A percentile compares a stretch with the other conserved stretches of the same genome.
phyloP scores from a whole-genome alignment of 2,329 filamentous ascomycete genomes.

The Chaetomium olivaceum region DNA sequence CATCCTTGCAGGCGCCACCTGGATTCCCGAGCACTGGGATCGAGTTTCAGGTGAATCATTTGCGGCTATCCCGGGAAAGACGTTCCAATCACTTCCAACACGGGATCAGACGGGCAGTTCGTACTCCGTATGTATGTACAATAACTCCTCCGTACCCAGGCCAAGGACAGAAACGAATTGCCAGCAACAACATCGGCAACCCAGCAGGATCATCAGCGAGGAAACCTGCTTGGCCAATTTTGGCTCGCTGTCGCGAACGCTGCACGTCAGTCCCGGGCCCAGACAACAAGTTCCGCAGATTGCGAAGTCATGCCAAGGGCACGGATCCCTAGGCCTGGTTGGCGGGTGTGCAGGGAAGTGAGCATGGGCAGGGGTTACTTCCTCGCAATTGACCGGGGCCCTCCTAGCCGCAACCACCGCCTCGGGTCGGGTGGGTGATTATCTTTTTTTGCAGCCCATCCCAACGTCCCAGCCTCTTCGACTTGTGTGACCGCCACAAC shows the following conservation, averaged over 20 bases:
- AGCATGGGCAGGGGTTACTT: constrained; percentile 25
- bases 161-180: constrained; percentile 4
- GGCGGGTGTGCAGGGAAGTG: constrained; percentile 21
- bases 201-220: not conserved
- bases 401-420: constrained; percentile 31
- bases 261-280: constrained; percentile 20
- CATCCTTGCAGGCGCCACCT: constrained; percentile 23
- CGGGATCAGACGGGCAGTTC: not conserved
- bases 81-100: not conserved
- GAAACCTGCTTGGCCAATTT: not conserved
- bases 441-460: not conserved
- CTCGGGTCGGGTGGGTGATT: constrained; percentile 27
- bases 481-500: constrained; percentile 10
- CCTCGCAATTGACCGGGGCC: constrained; percentile 31
- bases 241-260: constrained; percentile 1
- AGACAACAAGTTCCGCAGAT: not conserved
- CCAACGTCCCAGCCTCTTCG: constrained; percentile 9
- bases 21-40: constrained; percentile 24
- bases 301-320: constrained; percentile 6
- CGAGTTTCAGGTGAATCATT: constrained; percentile 23
- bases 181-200: not conserved
- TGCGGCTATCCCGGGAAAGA: constrained; percentile 24
- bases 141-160: not conserved
- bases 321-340: constrained; percentile 10
- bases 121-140: too few species aligned